These are phyloP conservation scores for Potentilla sterilis DNA, from an alignment of 306 rosid species.

Conservation along the genomic window DNA sequence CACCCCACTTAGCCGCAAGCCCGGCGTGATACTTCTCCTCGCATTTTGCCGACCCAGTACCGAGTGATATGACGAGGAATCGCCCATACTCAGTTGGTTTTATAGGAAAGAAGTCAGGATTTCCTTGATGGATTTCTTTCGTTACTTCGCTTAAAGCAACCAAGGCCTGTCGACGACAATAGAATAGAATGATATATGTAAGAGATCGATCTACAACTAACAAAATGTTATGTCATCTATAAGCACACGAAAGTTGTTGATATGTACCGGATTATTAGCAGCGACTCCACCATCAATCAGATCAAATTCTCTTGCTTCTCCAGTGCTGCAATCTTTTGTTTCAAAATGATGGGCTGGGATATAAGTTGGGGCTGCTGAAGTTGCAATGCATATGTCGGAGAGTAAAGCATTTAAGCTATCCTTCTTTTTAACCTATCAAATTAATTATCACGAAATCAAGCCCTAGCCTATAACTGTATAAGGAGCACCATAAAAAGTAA, in stretches of 20 bases:
- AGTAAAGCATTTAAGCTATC: conserved; percentile 26
- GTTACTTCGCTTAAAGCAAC: conserved; percentile 37
- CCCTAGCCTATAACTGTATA: not conserved
- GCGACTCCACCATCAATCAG: conserved; percentile 43
- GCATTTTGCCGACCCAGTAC: conserved; percentile 33
- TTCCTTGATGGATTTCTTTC: conserved; percentile 25
- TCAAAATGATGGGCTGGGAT: conserved; percentile 32
- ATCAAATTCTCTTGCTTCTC: conserved; percentile 31
- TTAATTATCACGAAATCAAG: not conserved
- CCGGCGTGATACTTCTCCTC: conserved; percentile 29
- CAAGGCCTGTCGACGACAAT: conserved; percentile 19
- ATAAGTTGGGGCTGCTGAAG: conserved; percentile 42
- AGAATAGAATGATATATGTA: not conserved
- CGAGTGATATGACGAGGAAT: conserved; percentile 36
- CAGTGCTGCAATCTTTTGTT: conserved; percentile 2
- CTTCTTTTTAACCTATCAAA: conserved; percentile 22
- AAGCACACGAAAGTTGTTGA: too few species aligned
- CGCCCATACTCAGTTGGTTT: conserved; percentile 24
- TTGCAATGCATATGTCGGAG: conserved; percentile 38
- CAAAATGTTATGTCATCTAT: not conserved
- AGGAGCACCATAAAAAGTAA: not conserved
- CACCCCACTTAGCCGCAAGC: conserved; percentile 40
- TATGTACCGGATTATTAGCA: conserved; percentile 41
- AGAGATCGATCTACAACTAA: not conserved
- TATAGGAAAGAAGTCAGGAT: conserved; percentile 24